Evolutionary conservation across 2,329 filamentous ascomycete genomes (phyloP).

Genomic region (Ophiosphaerella herpotricha): DNA sequence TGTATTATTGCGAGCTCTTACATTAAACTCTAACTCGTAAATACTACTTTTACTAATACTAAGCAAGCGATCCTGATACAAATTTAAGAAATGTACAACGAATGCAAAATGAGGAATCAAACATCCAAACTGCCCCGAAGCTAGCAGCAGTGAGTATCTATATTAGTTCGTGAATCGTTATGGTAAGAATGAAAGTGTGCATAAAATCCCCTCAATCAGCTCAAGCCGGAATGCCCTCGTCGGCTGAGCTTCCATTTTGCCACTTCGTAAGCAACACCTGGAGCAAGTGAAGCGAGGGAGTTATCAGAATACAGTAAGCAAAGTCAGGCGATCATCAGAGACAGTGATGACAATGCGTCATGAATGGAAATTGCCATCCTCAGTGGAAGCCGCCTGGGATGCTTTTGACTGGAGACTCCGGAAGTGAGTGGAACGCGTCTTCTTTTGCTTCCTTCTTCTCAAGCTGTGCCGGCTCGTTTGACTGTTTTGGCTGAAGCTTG

Average conservation of each 20-base stretch:
- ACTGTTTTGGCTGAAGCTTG: conserved; percentile 31
- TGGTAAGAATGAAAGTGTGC: not conserved
- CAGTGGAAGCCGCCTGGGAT: conserved; percentile 39
- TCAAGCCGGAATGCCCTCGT: not conserved
- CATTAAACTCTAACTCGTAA: not conserved
- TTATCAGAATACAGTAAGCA: not conserved
- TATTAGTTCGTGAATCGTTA: conserved; percentile 19
- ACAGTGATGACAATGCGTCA: not conserved
- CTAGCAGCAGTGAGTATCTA: conserved; percentile 12
- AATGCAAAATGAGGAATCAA: not conserved
- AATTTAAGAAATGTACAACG: not conserved
- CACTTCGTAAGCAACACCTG: not conserved
- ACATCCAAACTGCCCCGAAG: not conserved
- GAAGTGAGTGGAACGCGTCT: conserved; percentile 51
- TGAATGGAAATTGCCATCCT: not conserved
- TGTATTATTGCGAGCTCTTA: too few species aligned
- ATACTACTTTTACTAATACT: conserved; percentile 9
- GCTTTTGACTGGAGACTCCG: conserved; percentile 39
- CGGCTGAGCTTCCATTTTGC: not conserved
- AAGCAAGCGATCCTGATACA: not conserved
- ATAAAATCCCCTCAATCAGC: too few species aligned
- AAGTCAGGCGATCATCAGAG: not conserved
- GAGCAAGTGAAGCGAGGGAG: not conserved
- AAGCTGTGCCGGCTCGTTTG: conserved; percentile 16
- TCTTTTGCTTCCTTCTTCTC: conserved; percentile 32